A percentile compares a stretch with the other conserved stretches of the same genome.
Evolutionary conservation across 1,139 yeast species (phyloP).

Genomic region (Eremothecium gossypii): DNA sequence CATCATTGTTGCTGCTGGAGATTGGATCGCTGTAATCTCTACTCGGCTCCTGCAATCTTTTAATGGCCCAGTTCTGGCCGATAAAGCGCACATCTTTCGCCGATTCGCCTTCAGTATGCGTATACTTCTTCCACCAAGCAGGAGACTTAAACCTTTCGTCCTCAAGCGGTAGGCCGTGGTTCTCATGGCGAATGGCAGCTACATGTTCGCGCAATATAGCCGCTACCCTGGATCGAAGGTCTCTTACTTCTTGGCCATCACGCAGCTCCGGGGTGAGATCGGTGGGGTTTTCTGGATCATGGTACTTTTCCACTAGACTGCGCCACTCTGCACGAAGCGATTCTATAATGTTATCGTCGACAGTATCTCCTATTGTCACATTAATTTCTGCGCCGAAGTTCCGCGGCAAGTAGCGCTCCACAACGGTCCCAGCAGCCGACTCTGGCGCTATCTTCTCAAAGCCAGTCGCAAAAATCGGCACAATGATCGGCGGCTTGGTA

Average conservation of each 20-base stretch:
- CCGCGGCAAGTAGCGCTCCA: constrained; percentile 52
- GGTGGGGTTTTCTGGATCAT: constrained; percentile 39
- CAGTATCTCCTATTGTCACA: constrained; percentile 62
- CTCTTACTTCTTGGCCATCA: constrained; percentile 53
- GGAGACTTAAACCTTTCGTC: constrained; percentile 58
- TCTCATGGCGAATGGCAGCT: constrained; percentile 45
- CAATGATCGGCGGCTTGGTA: constrained; percentile 71
- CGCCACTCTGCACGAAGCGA: constrained; percentile 62
- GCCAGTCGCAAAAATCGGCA: constrained; percentile 85
- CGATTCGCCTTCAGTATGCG: constrained; percentile 52
- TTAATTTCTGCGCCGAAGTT: constrained; percentile 60
- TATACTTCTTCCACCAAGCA: constrained; percentile 61
- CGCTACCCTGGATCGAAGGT: constrained; percentile 62
- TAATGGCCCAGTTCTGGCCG: constrained; percentile 75
- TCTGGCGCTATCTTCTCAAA: constrained; percentile 87
- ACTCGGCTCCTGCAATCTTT: constrained; percentile 52
- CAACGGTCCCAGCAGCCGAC: constrained; percentile 44
- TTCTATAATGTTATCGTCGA: constrained; percentile 54
- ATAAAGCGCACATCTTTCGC: constrained; percentile 61
- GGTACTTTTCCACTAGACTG: constrained; percentile 44
- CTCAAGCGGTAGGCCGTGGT: constrained; percentile 44
- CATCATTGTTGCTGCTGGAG: constrained; percentile 2
- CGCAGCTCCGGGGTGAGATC: constrained; percentile 57
- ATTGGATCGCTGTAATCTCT: constrained; percentile 26
- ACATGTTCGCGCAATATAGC: constrained; percentile 58